Conservation (phyloP, 2,329 filamentous ascomycete genomes). For the Hypocrella siamensis region DNA sequence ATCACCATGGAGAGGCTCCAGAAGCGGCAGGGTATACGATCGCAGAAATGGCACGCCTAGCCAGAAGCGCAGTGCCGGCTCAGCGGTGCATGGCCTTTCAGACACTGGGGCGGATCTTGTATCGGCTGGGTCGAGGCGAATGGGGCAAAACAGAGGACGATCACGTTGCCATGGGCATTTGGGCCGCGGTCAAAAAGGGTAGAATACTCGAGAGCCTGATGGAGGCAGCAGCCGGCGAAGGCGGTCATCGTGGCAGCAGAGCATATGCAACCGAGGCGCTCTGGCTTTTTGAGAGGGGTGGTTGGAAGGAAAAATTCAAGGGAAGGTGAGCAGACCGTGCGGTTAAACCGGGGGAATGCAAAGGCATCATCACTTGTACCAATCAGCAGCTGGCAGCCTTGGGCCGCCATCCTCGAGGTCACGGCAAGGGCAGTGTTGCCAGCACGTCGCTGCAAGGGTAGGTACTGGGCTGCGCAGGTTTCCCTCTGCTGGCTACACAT, state of each 20-base stretch:
- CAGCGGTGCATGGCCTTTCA: slow-evolving; percentile 89
- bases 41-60: slow-evolving; percentile 65
- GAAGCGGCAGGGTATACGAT: slow-evolving; percentile 92
- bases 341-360: background rate
- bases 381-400: too few relatives aligned
- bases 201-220: slow-evolving; percentile 62
- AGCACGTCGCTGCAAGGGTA: too few relatives aligned
- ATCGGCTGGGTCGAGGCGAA: slow-evolving; percentile 59
- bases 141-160: slow-evolving; percentile 44
- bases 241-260: slow-evolving; percentile 62
- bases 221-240: slow-evolving; percentile 54
- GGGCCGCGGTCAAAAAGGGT: slow-evolving; percentile 63
- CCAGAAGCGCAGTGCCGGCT: slow-evolving; percentile 66
- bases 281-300: slow-evolving; percentile 67
- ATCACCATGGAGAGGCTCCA: slow-evolving; percentile 86
- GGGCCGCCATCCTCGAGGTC: too few relatives aligned
- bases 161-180: slow-evolving; percentile 62
- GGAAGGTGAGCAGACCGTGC: slow-evolving; percentile 22
- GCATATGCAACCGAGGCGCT: slow-evolving; percentile 80
- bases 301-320: slow-evolving; percentile 47
- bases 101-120: slow-evolving; percentile 73
- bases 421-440: too few relatives aligned
- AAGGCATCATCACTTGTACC: too few relatives aligned
- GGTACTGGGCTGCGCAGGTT: too few relatives aligned
- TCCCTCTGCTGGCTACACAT: too few relatives aligned